Evolutionary conservation across 2,329 filamentous ascomycete genomes (phyloP).

Genomic region (Fusarium ambrosium): DNA sequence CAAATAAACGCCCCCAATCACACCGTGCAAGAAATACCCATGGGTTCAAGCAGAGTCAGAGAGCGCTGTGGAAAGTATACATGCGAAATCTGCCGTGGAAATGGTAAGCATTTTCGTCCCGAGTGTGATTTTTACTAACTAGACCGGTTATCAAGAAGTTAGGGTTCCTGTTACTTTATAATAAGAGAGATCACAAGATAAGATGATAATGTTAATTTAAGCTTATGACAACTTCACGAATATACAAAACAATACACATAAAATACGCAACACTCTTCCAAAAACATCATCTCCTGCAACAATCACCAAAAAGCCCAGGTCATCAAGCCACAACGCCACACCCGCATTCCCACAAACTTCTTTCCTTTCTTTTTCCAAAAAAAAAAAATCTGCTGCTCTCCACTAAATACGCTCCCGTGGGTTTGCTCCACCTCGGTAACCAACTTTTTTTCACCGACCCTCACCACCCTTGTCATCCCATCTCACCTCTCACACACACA

Average conservation of each 20-base stretch:
- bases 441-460: constrained; percentile 22
- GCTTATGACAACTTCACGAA: background rate
- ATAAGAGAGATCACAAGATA: background rate
- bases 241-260: background rate
- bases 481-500: constrained; percentile 13
- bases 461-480: constrained; percentile 10
- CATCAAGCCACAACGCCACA: constrained; percentile 35
- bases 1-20: background rate
- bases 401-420: constrained; percentile 37
- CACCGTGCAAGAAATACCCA: background rate
- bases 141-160: background rate
- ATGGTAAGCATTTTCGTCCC: background rate
- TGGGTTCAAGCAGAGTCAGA: constrained; percentile 1
- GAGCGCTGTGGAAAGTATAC: constrained; percentile 1
- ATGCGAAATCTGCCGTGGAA: background rate
- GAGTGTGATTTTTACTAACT: background rate
- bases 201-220: background rate
- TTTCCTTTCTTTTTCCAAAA: background rate
- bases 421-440: constrained; percentile 36
- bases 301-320: background rate
- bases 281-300: background rate
- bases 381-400: constrained; percentile 2
- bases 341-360: background rate
- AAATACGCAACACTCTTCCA: background rate
- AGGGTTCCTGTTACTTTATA: background rate